Evolutionary conservation across 768 basidiomycete species (phyloP).

Genomic region (Mrakia blollopis): DNA sequence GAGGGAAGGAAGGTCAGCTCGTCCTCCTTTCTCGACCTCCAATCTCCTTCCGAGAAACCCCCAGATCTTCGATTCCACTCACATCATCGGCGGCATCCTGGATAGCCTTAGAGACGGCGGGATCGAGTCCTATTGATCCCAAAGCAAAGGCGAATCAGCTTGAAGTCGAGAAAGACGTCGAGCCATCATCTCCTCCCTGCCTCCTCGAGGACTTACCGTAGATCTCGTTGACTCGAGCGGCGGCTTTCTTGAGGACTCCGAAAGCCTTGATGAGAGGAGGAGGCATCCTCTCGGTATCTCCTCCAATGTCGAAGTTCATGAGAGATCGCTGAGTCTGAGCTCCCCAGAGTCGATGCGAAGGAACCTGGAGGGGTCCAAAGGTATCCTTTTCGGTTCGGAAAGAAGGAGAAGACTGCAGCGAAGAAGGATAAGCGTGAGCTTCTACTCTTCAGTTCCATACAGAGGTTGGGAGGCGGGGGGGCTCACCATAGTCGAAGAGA

Average conservation of each 20-base stretch:
- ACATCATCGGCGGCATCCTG: conserved; percentile 91
- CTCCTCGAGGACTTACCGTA: conserved; percentile 57
- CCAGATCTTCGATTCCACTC: conserved; percentile 36
- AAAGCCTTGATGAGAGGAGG: conserved; percentile 96
- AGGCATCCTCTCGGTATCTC: conserved; percentile 85
- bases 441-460: too few relatives aligned
- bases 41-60: neutral
- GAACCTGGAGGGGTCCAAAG: conserved; percentile 89
- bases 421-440: neutral
- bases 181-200: neutral
- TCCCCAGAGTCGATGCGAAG: conserved; percentile 88
- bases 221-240: conserved; percentile 76
- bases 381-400: conserved; percentile 80
- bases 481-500: conserved; percentile 20
- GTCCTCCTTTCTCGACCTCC: neutral
- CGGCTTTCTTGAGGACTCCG: conserved; percentile 95
- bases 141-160: neutral
- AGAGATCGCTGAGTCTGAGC: conserved; percentile 97
- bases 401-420: conserved; percentile 3
- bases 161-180: neutral
- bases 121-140: conserved; percentile 55
- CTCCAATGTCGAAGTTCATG: conserved; percentile 98
- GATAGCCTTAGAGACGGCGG: conserved; percentile 80
- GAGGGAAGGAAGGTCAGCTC: neutral
- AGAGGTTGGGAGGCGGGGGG: neutral